phyloP scores from a whole-genome alignment of 192 early-diverging fungal genomes.

The Phycomyces blakesleeanus region DNA sequence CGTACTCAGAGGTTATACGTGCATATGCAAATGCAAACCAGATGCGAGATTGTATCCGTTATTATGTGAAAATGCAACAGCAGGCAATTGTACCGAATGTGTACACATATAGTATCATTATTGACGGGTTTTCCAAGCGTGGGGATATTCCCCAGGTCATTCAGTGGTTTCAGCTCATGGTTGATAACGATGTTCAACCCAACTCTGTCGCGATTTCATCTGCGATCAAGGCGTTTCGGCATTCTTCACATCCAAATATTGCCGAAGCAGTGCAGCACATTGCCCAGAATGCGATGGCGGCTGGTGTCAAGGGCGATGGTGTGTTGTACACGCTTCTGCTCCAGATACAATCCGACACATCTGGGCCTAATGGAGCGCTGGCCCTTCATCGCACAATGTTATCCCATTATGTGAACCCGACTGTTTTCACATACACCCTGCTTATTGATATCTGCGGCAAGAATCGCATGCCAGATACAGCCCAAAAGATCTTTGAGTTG shows the following conservation, averaged over 20 bases:
- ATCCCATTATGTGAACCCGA: constrained; percentile 16
- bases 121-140: constrained; percentile 16
- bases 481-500: constrained; percentile 32
- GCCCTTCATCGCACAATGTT: constrained; percentile 30
- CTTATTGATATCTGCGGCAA: constrained; percentile 29
- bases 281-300: constrained; percentile 15
- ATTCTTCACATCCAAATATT: not conserved
- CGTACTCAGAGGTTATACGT: constrained; percentile 33
- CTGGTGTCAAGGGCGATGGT: constrained; percentile 32
- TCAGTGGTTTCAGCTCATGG: constrained; percentile 32
- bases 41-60: constrained; percentile 9
- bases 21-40: not conserved
- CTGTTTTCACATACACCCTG: constrained; percentile 34
- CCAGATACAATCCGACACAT: constrained; percentile 17
- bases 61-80: constrained; percentile 24
- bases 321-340: constrained; percentile 34
- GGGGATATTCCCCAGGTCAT: constrained; percentile 20
- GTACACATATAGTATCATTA: constrained; percentile 31
- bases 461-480: constrained; percentile 22
- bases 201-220: constrained; percentile 23
- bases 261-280: constrained; percentile 9
- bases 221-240: constrained; percentile 22
- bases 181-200: constrained; percentile 15
- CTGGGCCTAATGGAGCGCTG: constrained; percentile 13
- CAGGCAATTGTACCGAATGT: constrained; percentile 22